Base-by-base conservation (phyloP, 306 rosid species). In the Cucurbita argyrosperma region DNA sequence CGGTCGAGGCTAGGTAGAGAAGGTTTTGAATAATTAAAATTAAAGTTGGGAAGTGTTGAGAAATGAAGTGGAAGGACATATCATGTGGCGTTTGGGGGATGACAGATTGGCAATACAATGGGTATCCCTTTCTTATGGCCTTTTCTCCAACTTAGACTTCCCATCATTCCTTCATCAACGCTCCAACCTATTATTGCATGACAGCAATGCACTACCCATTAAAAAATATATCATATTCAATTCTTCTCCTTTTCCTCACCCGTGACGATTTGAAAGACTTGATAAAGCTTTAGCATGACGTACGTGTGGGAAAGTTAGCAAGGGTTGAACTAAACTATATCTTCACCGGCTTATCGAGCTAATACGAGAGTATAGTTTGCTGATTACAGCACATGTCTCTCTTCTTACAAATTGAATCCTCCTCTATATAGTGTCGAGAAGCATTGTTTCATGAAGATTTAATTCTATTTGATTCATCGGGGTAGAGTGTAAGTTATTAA, bases 81-180 rank as follows among this genome's bases (percentile, higher is more conserved):
- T 46, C 56, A 68, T 68, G 74, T 68, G 74, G 74, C 47, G 21
- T 46, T 21, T 68, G 35, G 51, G 51, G 51, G 21, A 68, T 21
- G 57, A 68, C 74, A 68, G 74, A 68, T 68, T 19, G 19, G 57
- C 47, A 45, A 10, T 68, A 42, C 47, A 45, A 10, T 68, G 19
- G 73, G 74, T 56, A 35, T 39, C 39, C 55, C 74, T 15, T 49
- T 47, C 19, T 67, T 47, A 8, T 37, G 75, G 75, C 47, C 59
- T 49, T 71, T 53, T 52, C 63, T 5, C 30, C 23, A 38, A 14
- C 16, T 71, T 53, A 57, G 76, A 18, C 38, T 53, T 68, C 35
- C 35, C 78, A 35, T 64, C 50, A 64, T 64, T 18, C 51, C 71
- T 64, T 64, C 71, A 64, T 64, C 71, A 64, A 39, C 14, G 71